Evolutionary conservation across 2,329 filamentous ascomycete species (phyloP), one percentile per base, ranked within the genome.

Genomic region (Gliomastix tumulicola): DNA sequence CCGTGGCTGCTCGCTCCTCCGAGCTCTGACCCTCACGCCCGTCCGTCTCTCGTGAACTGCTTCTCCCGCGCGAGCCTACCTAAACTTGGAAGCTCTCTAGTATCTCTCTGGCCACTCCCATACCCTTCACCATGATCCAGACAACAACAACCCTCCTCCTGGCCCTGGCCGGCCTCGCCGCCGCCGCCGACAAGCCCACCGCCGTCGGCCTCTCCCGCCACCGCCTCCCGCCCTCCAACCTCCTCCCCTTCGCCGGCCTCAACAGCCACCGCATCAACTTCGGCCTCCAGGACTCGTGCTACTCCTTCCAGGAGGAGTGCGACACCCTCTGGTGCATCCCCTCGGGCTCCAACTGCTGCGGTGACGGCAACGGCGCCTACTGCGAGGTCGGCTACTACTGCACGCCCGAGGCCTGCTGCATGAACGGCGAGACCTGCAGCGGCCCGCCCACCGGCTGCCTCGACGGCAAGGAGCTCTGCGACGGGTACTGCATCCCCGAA

Each of bases 301-400:
- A 39, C 11, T 6, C 41, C 8, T 40, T 44, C 30, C 35, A 50
- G 35, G 44, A 43, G 6, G 16, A 34, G 7, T 62, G 60, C 32
- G 57, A 55, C 36, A 36, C 27, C 12, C n/a, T n/a, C n/a, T 38
- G 21, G 32, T 63, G 60, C 37, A 57, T 61, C 39, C 49, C 52
- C 13, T 12, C 41, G 7, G 37, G 35, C 7, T 49, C 42, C 10
- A 17, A 38, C n/a, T 63, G 60, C 45, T 60, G 57, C 35, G 34
- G 27, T 39, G 39, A 36, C 27, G 47, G 51, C 33, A 40, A 41
- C 12, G 53, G 54, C 22, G 38, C 47, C 12, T 60, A 52, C 40
- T 62, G 58, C 43, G 47, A 51, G 8, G 13, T 35, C 10, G 56
- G 53, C 6, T 43, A 51, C 15, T 50, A 50, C 39, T 62, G 58